These are phyloP conservation scores for Pogostemon cablin DNA, from an alignment of 257 asterid genomes.

Conservation along the genomic window DNA sequence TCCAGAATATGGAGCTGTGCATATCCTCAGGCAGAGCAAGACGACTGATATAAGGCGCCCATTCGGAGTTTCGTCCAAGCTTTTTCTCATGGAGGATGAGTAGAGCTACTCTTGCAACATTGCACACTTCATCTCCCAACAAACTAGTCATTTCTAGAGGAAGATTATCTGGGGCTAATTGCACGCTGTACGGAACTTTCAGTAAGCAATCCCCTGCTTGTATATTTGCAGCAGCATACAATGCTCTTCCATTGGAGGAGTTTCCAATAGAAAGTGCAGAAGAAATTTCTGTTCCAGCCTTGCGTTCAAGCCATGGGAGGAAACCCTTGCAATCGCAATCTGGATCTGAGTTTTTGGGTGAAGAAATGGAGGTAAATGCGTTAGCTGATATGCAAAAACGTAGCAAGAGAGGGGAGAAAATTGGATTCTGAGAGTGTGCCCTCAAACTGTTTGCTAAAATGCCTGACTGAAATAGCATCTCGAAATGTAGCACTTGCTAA, in stretches of 20 bases:
- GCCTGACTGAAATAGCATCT: conserved; percentile 41
- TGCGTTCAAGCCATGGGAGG: conserved; percentile 74
- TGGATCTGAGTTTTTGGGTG: conserved; percentile 31
- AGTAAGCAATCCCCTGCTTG: conserved; percentile 65
- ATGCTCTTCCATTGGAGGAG: conserved; percentile 63
- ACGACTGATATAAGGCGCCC: conserved; percentile 70
- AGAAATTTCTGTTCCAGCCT: conserved; percentile 61
- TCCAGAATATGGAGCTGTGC: conserved; percentile 82
- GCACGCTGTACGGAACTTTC: conserved; percentile 69
- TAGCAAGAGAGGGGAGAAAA: conserved; percentile 29
- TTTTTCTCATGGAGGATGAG: conserved; percentile 63
- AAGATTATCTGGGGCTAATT: conserved; percentile 72
- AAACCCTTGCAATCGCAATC: conserved; percentile 54
- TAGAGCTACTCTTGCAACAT: conserved; percentile 73
- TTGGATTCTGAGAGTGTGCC: conserved; percentile 38
- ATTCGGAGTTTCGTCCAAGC: conserved; percentile 64
- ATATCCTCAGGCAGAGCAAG: conserved; percentile 59
- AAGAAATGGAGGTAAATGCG: conserved; percentile 12
- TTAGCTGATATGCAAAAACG: conserved; percentile 17
- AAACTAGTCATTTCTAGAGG: conserved; percentile 49
- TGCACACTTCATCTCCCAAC: conserved; percentile 58
- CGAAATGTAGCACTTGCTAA: not conserved
- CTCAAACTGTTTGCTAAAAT: conserved; percentile 46
- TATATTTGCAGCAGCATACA: conserved; percentile 59
- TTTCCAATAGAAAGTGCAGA: conserved; percentile 65